phyloP scores from a whole-genome alignment of 2,329 filamentous ascomycete species.

The Clarireedia paspali region DNA sequence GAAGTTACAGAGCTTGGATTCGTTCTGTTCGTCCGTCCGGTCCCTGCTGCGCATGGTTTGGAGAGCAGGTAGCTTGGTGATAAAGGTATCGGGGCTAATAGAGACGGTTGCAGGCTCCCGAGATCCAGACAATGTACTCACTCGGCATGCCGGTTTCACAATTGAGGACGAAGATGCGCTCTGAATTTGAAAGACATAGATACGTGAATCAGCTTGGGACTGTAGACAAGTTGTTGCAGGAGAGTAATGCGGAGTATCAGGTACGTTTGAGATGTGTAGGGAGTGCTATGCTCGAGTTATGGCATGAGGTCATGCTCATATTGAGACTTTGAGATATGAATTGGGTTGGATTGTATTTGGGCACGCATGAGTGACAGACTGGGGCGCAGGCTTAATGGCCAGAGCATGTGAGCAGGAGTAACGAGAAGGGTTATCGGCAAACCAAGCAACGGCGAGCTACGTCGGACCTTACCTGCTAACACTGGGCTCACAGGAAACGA shows the following conservation, averaged over 20 bases:
- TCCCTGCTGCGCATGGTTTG: neutral
- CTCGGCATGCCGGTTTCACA: conserved; percentile 79
- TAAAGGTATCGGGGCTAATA: neutral
- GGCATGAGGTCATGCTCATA: neutral
- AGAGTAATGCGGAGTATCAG: conserved; percentile 92
- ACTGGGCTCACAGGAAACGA: conserved; percentile 66
- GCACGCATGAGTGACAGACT: too few species aligned
- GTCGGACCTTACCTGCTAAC: neutral
- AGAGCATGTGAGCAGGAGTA: too few species aligned
- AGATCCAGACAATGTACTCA: conserved; percentile 96
- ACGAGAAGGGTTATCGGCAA: too few species aligned
- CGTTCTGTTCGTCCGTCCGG: conserved; percentile 63
- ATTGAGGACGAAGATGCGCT: conserved; percentile 86
- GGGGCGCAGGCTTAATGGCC: too few species aligned
- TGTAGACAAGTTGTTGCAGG: conserved; percentile 82
- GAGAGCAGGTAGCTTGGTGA: neutral
- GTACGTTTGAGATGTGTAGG: conserved; percentile 38
- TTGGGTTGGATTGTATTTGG: neutral
- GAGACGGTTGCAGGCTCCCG: conserved; percentile 62
- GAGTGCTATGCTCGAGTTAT: neutral
- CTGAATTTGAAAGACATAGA: conserved; percentile 94
- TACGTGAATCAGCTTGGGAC: conserved; percentile 84
- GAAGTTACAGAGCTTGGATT: conserved; percentile 91
- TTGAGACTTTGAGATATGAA: neutral
- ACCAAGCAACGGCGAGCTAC: too few species aligned